phyloP scores from a whole-genome alignment of 73 alveolate species.

The Paramecium primaurelia region DNA sequence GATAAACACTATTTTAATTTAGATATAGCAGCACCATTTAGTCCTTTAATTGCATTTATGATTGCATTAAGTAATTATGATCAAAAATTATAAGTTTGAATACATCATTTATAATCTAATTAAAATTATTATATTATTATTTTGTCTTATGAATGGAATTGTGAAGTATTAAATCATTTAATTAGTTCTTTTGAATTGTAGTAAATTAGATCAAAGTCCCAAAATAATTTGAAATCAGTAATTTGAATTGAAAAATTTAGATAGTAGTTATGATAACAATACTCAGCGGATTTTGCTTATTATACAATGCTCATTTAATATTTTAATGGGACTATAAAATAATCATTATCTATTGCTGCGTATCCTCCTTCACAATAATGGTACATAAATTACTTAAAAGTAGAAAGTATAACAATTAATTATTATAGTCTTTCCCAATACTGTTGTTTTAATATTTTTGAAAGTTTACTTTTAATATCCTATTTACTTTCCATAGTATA shows the following conservation, averaged over 20 bases:
- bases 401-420: neutral
- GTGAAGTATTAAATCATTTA: neutral
- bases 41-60: slow-evolving; percentile 8
- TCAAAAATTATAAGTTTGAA: neutral
- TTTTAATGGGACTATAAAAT: slow-evolving; percentile 20
- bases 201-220: neutral
- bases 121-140: neutral
- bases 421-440: neutral
- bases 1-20: neutral
- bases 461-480: neutral
- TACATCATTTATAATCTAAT: neutral
- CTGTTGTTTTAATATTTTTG: slow-evolving; percentile 26
- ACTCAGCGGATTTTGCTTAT: neutral
- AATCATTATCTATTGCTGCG: neutral
- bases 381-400: slow-evolving; percentile 3
- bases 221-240: neutral
- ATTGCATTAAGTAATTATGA: neutral
- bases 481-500: neutral
- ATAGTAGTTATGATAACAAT: neutral
- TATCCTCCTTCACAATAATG: neutral
- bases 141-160: neutral
- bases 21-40: neutral
- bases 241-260: neutral
- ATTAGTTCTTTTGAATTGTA: neutral
- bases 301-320: neutral